Base-by-base conservation (phyloP, 2,329 filamentous ascomycete genomes). In the Dothidotthia symphoricarpi region DNA sequence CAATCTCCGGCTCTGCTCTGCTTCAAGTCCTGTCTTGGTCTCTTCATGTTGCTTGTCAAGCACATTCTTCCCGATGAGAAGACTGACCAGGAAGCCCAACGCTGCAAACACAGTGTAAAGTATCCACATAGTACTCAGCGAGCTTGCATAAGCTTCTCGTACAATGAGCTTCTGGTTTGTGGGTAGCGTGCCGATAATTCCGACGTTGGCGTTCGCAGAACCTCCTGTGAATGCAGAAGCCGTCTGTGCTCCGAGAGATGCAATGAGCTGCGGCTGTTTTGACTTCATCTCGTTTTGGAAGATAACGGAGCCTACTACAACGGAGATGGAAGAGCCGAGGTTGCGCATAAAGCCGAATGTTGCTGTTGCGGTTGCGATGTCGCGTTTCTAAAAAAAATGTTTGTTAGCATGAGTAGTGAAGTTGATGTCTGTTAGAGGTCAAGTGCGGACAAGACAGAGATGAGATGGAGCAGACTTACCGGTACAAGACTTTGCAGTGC, bases 281-380 rank as follows among this genome's bases (percentile, higher is more conserved):
- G 70, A 71, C 47, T 79, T 68, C 81, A 88, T 86, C 42, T 76
- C 70, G 60, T 90, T 89, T 66, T 88, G 82, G 68, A 90, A 89
- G 25, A 90, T 76, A 30, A 88, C 84, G n/a, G 84, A 81, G 16
- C 86, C 86, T 26, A 89, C 73, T 1, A 88, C 84, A 35, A 88
- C 76, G 0, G 81, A 82, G 14, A 83, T 76, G 2, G 81, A 76
- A 0, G 81, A 86, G 8, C 81, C 82, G 3, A 89, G 69, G 50
- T 85, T 84, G 14, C 85, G 79, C 6, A 82, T 73, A 58, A 86
- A 86, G 7, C 77, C 73, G 47, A 85, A 83, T 1, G 81, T 82
- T 0, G 82, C 76, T 0, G 82, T 86, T 0, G 79, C 82, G 1
- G 81, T 77, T n/a, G 80, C 84, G 31, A 85, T 83, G 50, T 87